Evolutionary conservation across 2,329 filamentous ascomycete genomes (phyloP).

Genomic region (Periconia sp.): DNA sequence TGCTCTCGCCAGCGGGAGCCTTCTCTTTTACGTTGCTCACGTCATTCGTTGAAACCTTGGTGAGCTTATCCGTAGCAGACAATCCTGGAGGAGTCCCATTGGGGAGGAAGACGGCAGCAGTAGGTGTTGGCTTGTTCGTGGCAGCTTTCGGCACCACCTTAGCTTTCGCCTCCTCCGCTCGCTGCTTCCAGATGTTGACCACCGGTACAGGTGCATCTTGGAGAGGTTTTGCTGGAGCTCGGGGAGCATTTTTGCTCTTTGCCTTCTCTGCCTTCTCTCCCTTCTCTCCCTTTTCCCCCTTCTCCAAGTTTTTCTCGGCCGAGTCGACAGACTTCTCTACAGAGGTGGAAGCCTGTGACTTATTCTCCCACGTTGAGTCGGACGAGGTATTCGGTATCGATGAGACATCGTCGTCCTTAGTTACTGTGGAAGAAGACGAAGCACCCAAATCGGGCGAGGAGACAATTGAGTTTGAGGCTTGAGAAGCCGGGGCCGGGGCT

Average conservation of each 20-base stretch:
- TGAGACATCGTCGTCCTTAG: conserved; percentile 66
- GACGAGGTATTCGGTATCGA: conserved; percentile 68
- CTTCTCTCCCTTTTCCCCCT: conserved; percentile 33
- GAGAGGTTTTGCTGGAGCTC: conserved; percentile 62
- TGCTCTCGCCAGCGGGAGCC: conserved; percentile 20
- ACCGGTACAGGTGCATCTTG: conserved; percentile 81
- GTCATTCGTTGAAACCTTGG: conserved; percentile 15
- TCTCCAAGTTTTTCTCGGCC: conserved; percentile 59
- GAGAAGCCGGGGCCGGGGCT: conserved; percentile 3
- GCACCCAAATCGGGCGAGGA: conserved; percentile 63
- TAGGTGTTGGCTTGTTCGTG: conserved; percentile 14
- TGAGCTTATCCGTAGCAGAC: conserved; percentile 30
- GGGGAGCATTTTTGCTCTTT: conserved; percentile 52
- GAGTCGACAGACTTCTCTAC: conserved; percentile 65
- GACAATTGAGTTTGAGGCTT: conserved; percentile 31
- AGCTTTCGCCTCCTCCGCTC: conserved; percentile 69
- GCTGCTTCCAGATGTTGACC: conserved; percentile 88
- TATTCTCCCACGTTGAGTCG: conserved; percentile 71
- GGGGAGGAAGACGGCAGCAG: conserved; percentile 8
- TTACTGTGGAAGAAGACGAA: conserved; percentile 59
- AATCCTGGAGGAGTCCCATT: conserved; percentile 24
- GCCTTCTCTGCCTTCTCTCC: conserved; percentile 7
- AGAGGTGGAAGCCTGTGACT: conserved; percentile 67
- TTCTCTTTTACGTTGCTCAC: conserved; percentile 25
- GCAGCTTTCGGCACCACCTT: conserved; percentile 58